Percentiles rank a stretch among this genome's conserved stretches.
Conservation (phyloP, 169 alveolate species). For the Plasmodium knowlesi region DNA sequence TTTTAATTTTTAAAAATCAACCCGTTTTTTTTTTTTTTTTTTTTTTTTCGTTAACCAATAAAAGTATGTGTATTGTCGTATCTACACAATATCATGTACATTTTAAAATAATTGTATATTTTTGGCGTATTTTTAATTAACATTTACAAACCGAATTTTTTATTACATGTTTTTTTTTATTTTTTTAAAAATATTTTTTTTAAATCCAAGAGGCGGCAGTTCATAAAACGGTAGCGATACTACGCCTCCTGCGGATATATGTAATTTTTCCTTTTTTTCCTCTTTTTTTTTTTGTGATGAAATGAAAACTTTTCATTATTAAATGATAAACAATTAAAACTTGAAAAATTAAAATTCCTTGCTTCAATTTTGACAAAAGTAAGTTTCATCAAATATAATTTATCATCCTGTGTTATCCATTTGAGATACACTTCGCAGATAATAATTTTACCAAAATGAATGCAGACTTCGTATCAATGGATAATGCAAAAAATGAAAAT, state of each 20-base stretch:
- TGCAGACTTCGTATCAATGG: constrained; percentile 5
- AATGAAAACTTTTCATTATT: constrained; percentile 6
- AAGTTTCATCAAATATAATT: background rate
- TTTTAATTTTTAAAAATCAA: background rate
- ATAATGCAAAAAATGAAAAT: constrained; percentile 43
- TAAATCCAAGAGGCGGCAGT: background rate
- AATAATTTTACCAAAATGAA: constrained; percentile 12
- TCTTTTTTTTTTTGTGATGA: background rate
- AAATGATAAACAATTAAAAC: background rate
- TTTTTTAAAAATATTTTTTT: background rate
- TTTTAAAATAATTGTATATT: background rate
- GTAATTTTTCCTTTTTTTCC: background rate
- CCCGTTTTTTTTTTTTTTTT: background rate
- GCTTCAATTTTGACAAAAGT: background rate
- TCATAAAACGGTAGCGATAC: background rate
- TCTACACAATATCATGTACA: background rate
- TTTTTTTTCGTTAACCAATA: background rate
- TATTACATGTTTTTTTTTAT: background rate
- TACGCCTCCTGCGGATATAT: background rate
- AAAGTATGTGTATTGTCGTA: constrained; percentile 1
- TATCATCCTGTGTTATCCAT: background rate
- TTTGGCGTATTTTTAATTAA: constrained; percentile 5
- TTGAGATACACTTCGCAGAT: constrained; percentile 12
- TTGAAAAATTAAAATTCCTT: background rate
- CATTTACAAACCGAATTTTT: background rate